These are phyloP conservation scores for Omphalotus guepiniiformis DNA, from an alignment of 768 basidiomycete genomes.

Conservation along the genomic window DNA sequence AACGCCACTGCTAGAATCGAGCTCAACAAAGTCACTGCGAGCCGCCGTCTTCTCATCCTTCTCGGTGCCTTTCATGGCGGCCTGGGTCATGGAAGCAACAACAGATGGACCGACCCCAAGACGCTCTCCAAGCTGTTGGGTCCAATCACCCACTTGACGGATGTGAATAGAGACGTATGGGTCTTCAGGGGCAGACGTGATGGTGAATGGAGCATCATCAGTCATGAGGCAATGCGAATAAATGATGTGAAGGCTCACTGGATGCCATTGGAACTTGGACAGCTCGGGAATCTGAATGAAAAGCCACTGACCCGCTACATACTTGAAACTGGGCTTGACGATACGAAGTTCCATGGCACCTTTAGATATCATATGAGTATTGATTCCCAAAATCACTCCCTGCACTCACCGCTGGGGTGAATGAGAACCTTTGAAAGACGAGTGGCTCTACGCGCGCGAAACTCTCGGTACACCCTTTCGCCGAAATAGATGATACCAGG, in stretches of 20 bases:
- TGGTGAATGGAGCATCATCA: constrained; percentile 60
- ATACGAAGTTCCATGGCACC: constrained; percentile 94
- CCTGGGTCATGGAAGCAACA: constrained; percentile 73
- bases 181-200: constrained; percentile 93
- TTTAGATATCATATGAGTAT: constrained; percentile 21
- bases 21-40: constrained; percentile 80
- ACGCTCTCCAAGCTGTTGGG: constrained; percentile 76
- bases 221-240: not conserved
- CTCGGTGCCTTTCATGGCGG: constrained; percentile 73
- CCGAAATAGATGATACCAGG: constrained; percentile 86
- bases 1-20: constrained; percentile 49
- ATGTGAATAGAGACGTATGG: constrained; percentile 91
- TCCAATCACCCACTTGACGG: constrained; percentile 91
- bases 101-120: constrained; percentile 78
- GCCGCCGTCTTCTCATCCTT: constrained; percentile 48
- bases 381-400: constrained; percentile 3
- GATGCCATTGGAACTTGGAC: constrained; percentile 87
- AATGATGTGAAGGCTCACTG: constrained; percentile 52
- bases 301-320: constrained; percentile 89
- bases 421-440: constrained; percentile 81
- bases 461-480: constrained; percentile 81
- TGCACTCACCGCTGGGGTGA: constrained; percentile 73
- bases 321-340: constrained; percentile 87
- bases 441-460: constrained; percentile 74
- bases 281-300: constrained; percentile 88